phyloP scores from a whole-genome alignment of 352 stramenopile species.

The Detonula confervacea region DNA sequence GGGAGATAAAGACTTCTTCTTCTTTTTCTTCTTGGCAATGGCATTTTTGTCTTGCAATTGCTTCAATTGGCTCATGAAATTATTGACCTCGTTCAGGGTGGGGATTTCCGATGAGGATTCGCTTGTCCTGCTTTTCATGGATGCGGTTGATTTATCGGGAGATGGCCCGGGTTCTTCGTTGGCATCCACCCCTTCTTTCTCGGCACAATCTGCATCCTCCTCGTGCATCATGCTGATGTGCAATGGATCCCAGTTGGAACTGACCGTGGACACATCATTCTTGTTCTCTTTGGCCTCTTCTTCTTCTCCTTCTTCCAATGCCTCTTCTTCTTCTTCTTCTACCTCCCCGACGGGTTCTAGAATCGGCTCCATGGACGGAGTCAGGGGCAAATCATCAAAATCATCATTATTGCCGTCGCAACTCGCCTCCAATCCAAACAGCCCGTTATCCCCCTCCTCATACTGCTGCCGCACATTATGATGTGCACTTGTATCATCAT shows the following conservation, averaged over 20 bases:
- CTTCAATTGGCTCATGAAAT: slow-evolving; percentile 51
- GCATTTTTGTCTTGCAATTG: slow-evolving; percentile 16
- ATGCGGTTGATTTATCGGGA: neutral
- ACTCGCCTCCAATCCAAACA: too few relatives aligned
- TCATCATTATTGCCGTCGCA: too few relatives aligned
- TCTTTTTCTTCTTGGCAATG: neutral
- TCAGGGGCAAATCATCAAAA: neutral
- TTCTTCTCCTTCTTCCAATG: neutral
- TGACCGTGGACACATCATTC: slow-evolving; percentile 24
- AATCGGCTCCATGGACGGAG: slow-evolving; percentile 11
- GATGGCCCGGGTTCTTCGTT: neutral
- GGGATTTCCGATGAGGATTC: slow-evolving; percentile 1
- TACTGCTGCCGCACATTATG: too few relatives aligned
- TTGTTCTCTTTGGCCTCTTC: neutral
- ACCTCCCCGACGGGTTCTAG: slow-evolving; percentile 5
- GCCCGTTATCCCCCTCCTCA: too few relatives aligned
- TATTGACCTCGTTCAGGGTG: slow-evolving; percentile 48
- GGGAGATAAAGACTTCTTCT: too few relatives aligned
- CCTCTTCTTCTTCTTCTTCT: slow-evolving; percentile 8
- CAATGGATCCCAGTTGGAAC: slow-evolving; percentile 36
- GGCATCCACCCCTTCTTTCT: neutral
- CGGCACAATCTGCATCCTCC: neutral
- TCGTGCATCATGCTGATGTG: slow-evolving; percentile 10
- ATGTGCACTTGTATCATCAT: too few relatives aligned
- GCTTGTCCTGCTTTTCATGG: neutral